Evolutionary conservation across 306 rosid species (phyloP), one percentile per base, ranked within the genome.

Genomic region (Vachellia pachyceras): DNA sequence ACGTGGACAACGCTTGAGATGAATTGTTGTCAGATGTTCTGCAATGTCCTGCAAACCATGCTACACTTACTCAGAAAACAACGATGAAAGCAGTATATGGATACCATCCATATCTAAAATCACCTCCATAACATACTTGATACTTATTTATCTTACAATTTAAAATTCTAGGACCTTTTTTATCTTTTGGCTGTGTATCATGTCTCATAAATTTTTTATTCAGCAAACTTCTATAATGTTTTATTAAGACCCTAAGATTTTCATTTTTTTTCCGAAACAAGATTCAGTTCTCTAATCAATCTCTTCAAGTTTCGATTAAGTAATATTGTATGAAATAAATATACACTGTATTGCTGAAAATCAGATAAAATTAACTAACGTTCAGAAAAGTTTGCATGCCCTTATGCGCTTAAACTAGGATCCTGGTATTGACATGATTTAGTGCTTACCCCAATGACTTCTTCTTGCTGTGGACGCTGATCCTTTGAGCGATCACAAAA

Each of bases 401-500:
- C 7, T 60, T 60, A 4, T 10, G 68, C 40, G 17, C 17, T 61
- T 61, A 61, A 61, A 29, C 68, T 29, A 60, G n/a, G 9, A 61
- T 29, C 64, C 10, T 57, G 13, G 33, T 3, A 57, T 22, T 1
- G 17, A 23, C 18, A 76, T 35, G 77, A 76, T 57, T n/a, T 22
- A 82, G 85, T 79, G 77, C 89, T 81, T 76, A 96, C 99, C 87
- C 98, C 98, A 45, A 93, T 84, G 65, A 96, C 97, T 90, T 96
- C 99, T 81, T 96, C 99, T 17, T 97, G 95, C 82, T 87, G 89
- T 2, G 99, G 98, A 20, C 98, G 94, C 83, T 93, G 99, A 84
- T 96, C 97, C 81, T 79, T 96, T 4, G 98, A 84, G 72, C 99
- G 94, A 79, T 96, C 99, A 86, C 99, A 96, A 86, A 93, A 96